These are phyloP conservation scores for Suillus subluteus DNA, from an alignment of 768 basidiomycete genomes.

Conservation along the genomic window DNA sequence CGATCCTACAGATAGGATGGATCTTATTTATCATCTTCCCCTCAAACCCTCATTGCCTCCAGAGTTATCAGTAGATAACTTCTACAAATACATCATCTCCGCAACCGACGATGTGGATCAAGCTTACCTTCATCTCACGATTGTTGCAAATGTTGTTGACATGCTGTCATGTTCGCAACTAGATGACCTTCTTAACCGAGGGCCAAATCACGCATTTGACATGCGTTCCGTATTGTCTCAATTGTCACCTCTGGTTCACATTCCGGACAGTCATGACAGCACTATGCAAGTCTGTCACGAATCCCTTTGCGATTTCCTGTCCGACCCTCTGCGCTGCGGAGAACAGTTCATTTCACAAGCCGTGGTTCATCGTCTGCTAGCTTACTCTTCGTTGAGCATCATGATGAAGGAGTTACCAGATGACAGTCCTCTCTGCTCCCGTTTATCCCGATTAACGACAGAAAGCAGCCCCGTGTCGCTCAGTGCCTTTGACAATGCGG, in stretches of 20 bases:
- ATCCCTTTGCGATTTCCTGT: background rate
- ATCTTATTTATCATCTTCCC: background rate
- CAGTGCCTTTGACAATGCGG: fast-evolving
- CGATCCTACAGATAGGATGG: background rate
- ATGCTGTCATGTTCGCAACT: background rate
- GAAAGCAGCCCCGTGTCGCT: too few species aligned
- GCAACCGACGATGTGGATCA: background rate
- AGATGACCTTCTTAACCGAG: background rate
- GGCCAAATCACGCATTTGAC: background rate
- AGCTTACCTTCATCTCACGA: background rate
- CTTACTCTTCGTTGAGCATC: background rate
- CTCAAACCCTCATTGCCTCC: background rate
- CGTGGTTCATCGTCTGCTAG: background rate
- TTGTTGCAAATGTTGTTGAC: background rate
- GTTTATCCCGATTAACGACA: background rate
- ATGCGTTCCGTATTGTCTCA: background rate
- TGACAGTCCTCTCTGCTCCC: background rate
- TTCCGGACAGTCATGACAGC: background rate
- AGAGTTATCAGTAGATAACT: background rate
- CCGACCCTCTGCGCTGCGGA: background rate
- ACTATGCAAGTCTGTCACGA: background rate
- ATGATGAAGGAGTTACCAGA: background rate
- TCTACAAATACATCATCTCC: background rate
- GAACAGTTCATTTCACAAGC: background rate
- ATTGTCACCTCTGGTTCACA: background rate